A percentile compares a stretch with the other conserved stretches of the same genome.
Evolutionary conservation across 768 basidiomycete genomes (phyloP).

Genomic region (Daedaleopsis sinensis): DNA sequence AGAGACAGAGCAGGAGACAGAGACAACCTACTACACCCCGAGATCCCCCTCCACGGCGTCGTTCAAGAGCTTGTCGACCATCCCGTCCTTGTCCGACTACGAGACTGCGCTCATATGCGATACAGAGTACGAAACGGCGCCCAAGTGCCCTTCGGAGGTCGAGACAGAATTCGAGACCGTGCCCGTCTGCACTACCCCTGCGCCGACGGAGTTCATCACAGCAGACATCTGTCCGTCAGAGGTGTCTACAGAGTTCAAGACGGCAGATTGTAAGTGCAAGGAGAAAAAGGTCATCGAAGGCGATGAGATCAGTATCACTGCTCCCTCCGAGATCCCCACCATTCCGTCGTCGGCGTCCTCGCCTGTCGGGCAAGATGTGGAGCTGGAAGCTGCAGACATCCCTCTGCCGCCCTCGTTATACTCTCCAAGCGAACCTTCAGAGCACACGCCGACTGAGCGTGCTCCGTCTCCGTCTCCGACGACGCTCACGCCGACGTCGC

Average conservation of each 20-base stretch:
- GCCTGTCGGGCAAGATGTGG: constrained; percentile 4
- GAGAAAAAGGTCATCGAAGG: constrained; percentile 15
- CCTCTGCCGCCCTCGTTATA: constrained; percentile 44
- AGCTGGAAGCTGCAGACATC: constrained; percentile 37
- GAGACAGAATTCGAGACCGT: constrained; percentile 48
- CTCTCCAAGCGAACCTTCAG: constrained; percentile 29
- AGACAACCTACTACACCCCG: constrained; percentile 18
- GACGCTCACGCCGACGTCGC: constrained; percentile 8
- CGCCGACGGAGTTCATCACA: constrained; percentile 52
- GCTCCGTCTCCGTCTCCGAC: constrained; percentile 14
- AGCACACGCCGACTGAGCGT: constrained; percentile 10
- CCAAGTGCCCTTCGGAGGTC: constrained; percentile 33
- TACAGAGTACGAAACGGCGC: constrained; percentile 39
- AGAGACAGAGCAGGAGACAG: constrained; percentile 10
- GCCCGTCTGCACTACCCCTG: constrained; percentile 39
- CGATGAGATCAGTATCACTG: constrained; percentile 24
- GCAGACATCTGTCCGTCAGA: constrained; percentile 50
- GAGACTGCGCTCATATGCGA: constrained; percentile 43
- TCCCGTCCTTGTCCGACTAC: constrained; percentile 53
- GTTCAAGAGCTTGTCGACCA: constrained; percentile 60
- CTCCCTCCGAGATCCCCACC: constrained; percentile 34
- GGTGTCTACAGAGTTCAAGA: constrained; percentile 47
- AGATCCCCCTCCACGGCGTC: constrained; percentile 38
- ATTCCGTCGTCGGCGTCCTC: constrained; percentile 30
- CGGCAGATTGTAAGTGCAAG: constrained; percentile 44